Base-by-base conservation (phyloP, 164 flowering plant species). In the grape (Vitis vinifera) region DNA sequence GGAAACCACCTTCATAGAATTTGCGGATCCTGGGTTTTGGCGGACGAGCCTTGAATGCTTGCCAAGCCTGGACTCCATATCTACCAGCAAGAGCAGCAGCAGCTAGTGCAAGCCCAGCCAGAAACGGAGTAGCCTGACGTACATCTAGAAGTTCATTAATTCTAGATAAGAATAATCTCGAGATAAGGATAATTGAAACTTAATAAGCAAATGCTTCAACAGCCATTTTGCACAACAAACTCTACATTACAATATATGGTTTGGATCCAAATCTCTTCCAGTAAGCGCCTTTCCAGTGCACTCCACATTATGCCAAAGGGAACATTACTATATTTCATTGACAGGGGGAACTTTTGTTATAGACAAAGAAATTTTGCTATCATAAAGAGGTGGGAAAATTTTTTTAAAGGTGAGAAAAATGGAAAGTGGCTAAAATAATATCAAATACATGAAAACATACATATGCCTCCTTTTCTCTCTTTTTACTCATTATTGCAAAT, bases 61-160 rank as follows among this genome's bases (percentile, higher is more conserved):
- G 84, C 86, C 86, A 83, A 31, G 86, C 84, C 55, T 77, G 78
- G 66, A 83, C 77, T 1, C 80, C 80, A 69, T 83, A 83, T 78
- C 76, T 80, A 48, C 84, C 79, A 49, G 82, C 83, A 70, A 74
- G 76, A 10, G 86, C 86, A 23, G 84, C 82, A 50, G 84, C 82
- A 49, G 86, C 86, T 55, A 83, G 65, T 4, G 82, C 80, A 66
- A 81, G 70, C 15, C 86, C 86, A 52, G 79, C 82, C 56, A 83
- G 50, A 50, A 83, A 68, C 0, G 86, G 86, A 57, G 86, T 71
- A 66, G 75, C 80, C 86, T 83, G 78, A 69, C 55, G 70, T 31
- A 65, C 17, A 71, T 55, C 3, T 63, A 10, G n/a, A 57, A 47
- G 5, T 55, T 50, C 58, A 29, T 17, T 51, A 64, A 17, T 12